A percentile compares a stretch with the other conserved stretches of the same genome.
phyloP scores from a whole-genome alignment of 208 protist species.

The Trypanosoma grayi region DNA sequence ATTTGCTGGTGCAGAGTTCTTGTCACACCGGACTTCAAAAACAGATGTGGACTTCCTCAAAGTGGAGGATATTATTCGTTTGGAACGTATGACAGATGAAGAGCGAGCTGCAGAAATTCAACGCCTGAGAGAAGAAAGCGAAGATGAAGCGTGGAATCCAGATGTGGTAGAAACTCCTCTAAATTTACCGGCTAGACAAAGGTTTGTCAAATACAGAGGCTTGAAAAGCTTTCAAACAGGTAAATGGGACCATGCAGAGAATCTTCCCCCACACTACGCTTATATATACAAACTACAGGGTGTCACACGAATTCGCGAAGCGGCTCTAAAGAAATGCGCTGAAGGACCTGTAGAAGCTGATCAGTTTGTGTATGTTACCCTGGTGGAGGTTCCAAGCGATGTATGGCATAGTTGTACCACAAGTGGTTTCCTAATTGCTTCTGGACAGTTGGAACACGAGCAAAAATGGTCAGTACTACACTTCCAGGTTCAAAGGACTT shows the following conservation, averaged over 20 bases:
- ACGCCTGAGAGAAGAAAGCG: conserved; percentile 66
- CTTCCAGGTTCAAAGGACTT: conserved; percentile 72
- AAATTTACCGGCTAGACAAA: conserved; percentile 80
- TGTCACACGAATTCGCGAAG: conserved; percentile 70
- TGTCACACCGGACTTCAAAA: conserved; percentile 69
- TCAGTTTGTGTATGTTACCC: conserved; percentile 63
- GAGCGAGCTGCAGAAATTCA: conserved; percentile 71
- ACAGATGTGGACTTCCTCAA: conserved; percentile 85
- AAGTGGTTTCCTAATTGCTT: conserved; percentile 66
- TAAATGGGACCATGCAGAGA: conserved; percentile 83
- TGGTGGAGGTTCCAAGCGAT: conserved; percentile 51
- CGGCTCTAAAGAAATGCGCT: conserved; percentile 54
- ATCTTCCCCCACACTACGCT: conserved; percentile 79
- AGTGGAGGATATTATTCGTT: conserved; percentile 72
- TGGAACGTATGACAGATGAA: conserved; percentile 85
- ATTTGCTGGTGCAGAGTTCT: conserved; percentile 52
- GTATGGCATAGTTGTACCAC: conserved; percentile 38
- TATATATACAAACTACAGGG: conserved; percentile 90
- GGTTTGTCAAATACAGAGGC: conserved; percentile 86
- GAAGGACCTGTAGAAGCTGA: conserved; percentile 48
- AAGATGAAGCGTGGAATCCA: conserved; percentile 81
- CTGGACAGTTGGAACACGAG: conserved; percentile 84
- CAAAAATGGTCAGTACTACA: conserved; percentile 91
- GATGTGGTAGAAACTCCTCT: conserved; percentile 87
- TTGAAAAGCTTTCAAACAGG: conserved; percentile 86